Percentiles rank a stretch among this genome's conserved stretches.
Evolutionary conservation across 306 rosid genomes (phyloP).

Genomic region (Cucumis cinereus): DNA sequence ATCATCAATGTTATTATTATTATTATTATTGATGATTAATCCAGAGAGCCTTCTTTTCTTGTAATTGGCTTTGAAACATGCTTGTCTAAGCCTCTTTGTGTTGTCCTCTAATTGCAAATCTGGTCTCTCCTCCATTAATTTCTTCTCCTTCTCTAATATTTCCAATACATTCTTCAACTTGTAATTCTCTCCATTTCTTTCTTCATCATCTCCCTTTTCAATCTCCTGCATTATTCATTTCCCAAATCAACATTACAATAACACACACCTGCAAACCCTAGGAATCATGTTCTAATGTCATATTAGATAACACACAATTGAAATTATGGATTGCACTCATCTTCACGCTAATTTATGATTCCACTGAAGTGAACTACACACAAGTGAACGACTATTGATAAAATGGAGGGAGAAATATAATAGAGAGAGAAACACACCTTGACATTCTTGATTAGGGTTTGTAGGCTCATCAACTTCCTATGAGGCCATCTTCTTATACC

Average conservation of each 20-base stretch:
- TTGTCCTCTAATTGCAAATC: slow-evolving; percentile 44
- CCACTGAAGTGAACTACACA: too few species aligned
- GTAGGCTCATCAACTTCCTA: slow-evolving; percentile 69
- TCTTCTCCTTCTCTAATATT: slow-evolving; percentile 61
- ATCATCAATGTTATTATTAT: too few species aligned
- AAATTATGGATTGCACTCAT: too few species aligned
- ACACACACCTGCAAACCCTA: too few species aligned
- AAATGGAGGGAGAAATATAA: too few species aligned
- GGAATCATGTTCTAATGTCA: too few species aligned
- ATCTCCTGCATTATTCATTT: slow-evolving; percentile 20
- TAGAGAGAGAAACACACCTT: too few species aligned
- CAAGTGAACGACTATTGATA: too few species aligned
- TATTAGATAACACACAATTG: too few species aligned
- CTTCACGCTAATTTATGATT: too few species aligned
- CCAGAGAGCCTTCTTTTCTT: slow-evolving; percentile 57
- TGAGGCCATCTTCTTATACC: slow-evolving; percentile 93
- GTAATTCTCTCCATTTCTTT: slow-evolving; percentile 29
- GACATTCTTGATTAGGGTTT: slow-evolving; percentile 54
- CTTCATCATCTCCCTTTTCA: slow-evolving; percentile 23
- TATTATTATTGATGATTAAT: not conserved
- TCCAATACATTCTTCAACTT: slow-evolving; percentile 31
- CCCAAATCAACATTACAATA: too few species aligned
- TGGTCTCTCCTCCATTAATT: slow-evolving; percentile 57
- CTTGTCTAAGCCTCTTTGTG: slow-evolving; percentile 75
- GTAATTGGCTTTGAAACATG: slow-evolving; percentile 80